These are phyloP conservation scores for Nicotiana benthamiana DNA, from an alignment of 257 asterid genomes.

Conservation along the genomic window DNA sequence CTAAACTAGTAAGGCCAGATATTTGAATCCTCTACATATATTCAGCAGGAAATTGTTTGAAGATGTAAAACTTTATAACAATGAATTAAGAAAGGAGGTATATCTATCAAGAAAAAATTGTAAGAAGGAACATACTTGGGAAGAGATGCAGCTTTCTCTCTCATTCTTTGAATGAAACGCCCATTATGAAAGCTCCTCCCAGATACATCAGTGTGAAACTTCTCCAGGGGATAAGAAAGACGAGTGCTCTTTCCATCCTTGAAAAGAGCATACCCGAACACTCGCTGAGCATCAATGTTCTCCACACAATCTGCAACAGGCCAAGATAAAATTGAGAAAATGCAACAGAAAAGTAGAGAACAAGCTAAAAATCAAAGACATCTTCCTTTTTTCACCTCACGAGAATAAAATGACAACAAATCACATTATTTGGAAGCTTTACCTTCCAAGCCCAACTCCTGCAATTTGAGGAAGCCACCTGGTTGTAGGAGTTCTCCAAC, in stretches of 20 bases:
- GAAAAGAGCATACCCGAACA: constrained; percentile 83
- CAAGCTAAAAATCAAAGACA: background rate
- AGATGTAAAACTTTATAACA: too few relatives aligned
- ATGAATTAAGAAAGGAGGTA: background rate
- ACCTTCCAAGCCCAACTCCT: constrained; percentile 86
- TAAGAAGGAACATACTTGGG: constrained; percentile 48
- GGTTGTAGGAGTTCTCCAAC: constrained; percentile 97
- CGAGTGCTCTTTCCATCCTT: constrained; percentile 81
- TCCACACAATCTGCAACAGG: constrained; percentile 61
- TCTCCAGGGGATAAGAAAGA: constrained; percentile 80
- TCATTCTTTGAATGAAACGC: constrained; percentile 82
- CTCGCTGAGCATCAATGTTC: constrained; percentile 84
- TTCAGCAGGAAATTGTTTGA: constrained; percentile 4
- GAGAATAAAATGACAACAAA: background rate
- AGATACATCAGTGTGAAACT: constrained; percentile 68
- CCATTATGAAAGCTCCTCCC: constrained; percentile 97
- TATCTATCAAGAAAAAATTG: constrained; percentile 2
- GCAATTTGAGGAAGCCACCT: constrained; percentile 82
- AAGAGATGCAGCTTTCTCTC: constrained; percentile 76
- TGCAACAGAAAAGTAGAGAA: background rate
- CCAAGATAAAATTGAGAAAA: background rate
- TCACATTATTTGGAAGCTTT: constrained; percentile 1
- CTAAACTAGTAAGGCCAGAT: background rate
- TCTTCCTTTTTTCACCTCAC: background rate
- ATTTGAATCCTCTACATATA: background rate